Conservation (phyloP, 208 protist species). For the Angomonas desouzai region DNA sequence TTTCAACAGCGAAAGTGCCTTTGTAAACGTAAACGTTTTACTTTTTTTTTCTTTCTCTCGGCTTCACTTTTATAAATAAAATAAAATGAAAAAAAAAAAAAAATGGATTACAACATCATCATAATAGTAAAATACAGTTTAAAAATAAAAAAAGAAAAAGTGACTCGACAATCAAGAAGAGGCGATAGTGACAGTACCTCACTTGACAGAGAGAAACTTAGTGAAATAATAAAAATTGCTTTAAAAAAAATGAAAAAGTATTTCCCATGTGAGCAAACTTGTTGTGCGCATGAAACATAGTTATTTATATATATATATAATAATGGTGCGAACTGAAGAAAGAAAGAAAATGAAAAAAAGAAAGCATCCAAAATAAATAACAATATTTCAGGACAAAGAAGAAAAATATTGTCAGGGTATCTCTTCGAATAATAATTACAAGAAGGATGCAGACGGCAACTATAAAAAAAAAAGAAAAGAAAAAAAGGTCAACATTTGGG, state of each 20-base stretch:
- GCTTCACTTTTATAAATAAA: slow-evolving; percentile 1
- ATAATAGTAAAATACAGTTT: slow-evolving; percentile 1
- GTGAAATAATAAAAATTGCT: neutral
- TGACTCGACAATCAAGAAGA: slow-evolving; percentile 5
- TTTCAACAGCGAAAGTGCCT: neutral
- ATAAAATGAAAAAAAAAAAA: slow-evolving; percentile 5
- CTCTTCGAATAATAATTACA: neutral
- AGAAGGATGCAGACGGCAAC: slow-evolving; percentile 1
- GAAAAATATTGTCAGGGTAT: neutral
- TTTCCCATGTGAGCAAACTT: too few relatives aligned
- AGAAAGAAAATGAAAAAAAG: neutral
- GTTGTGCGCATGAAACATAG: slow-evolving; percentile 11
- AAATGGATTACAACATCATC: slow-evolving; percentile 10
- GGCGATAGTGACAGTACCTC: neutral
- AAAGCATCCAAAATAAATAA: slow-evolving; percentile 8
- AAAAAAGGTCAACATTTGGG: neutral
- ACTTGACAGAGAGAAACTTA: neutral
- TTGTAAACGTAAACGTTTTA: slow-evolving; percentile 3
- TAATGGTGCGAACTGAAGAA: slow-evolving; percentile 16
- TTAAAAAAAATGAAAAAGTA: neutral
- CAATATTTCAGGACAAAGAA: neutral
- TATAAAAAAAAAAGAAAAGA: slow-evolving; percentile 15
- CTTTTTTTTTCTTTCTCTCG: neutral
- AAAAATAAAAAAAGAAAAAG: slow-evolving; percentile 13
- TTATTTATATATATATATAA: slow-evolving; percentile 10